Base-by-base conservation (phyloP, 345 rosid species). In the Bruguiera parviflora region DNA sequence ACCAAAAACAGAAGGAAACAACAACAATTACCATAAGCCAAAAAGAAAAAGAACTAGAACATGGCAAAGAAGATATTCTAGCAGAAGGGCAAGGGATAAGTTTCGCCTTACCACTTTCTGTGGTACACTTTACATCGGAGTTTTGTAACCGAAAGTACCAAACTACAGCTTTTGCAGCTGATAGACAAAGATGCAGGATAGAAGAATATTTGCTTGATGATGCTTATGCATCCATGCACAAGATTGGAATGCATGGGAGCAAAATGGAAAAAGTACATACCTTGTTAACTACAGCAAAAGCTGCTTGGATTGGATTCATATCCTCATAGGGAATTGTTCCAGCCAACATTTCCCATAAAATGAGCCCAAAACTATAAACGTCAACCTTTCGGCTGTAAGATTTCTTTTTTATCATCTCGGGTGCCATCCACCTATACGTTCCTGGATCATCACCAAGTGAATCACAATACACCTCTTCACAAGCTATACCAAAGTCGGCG, bases 351-450 rank as follows among this genome's bases (percentile, higher is more conserved):
- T 96, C 99, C 99, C 99, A 96, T 33, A 96, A 77, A 58, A 96
- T 89, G 9, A 96, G 96, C 66, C 98, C 98, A 71, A 92, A 96
- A 66, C 99, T 88, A 73, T 96, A 96, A 9, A 90, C 97, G 68
- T 96, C 99, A 5, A 89, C 99, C 80, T 83, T 90, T 70, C 83
- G 79, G 32, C 98, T 94, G 63, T 90, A 87, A 16, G 97, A 68
- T 82, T 90, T 92, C 69, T 82, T 83, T 71, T 90, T 96, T 13
- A 96, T 96, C 99, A 96, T 96, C 80, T 96, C 99, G 47, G 99
- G 99, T 67, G 99, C 99, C 99, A 96, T 96, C 99, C 99, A 96
- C 53, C 99, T 86, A 43, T 88, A 96, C 8, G 99, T 96, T 29
- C 99, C 99, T 1, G 97, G 99, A 66, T 96, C 99, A 78, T 96